Percentiles rank a stretch among this genome's conserved stretches.
Evolutionary conservation across 192 early-diverging fungal genomes (phyloP).

Genomic region (Neocallimastix lanati): DNA sequence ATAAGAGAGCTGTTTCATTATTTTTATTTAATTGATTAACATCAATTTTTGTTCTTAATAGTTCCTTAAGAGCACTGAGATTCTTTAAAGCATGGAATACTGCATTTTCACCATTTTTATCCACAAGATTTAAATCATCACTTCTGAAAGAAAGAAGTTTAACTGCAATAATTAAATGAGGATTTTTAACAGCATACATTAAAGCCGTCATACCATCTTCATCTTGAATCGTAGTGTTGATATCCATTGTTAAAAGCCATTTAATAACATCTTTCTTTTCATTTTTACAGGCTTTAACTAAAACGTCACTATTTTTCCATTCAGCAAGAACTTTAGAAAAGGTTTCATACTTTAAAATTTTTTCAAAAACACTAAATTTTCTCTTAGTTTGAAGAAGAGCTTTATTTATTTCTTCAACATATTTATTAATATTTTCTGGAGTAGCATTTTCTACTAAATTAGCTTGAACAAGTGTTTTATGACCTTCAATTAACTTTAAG

Average conservation of each 20-base stretch:
- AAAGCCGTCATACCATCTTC: not conserved
- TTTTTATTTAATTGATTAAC: not conserved
- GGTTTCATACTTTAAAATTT: not conserved
- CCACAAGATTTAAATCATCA: too few relatives aligned
- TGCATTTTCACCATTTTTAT: too few relatives aligned
- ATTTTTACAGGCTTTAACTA: not conserved
- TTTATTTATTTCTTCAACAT: not conserved
- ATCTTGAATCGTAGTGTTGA: not conserved
- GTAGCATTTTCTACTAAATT: not conserved
- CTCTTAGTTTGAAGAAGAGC: not conserved
- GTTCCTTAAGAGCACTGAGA: not conserved
- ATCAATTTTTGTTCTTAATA: not conserved
- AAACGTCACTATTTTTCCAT: not conserved
- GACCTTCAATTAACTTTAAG: too few relatives aligned
- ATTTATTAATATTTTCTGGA: not conserved
- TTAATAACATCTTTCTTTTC: not conserved
- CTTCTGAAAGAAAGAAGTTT: too few relatives aligned
- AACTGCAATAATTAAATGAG: too few relatives aligned
- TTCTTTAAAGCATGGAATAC: not conserved
- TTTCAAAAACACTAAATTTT: not conserved
- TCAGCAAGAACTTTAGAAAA: not conserved
- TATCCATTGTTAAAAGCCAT: not conserved
- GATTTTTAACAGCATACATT: not conserved
- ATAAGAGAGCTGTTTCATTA: not conserved
- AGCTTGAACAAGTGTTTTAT: not conserved